Evolutionary conservation across 208 protist genomes (phyloP), one percentile per base, ranked within the genome.

Genomic region (Angomonas ambiguus): DNA sequence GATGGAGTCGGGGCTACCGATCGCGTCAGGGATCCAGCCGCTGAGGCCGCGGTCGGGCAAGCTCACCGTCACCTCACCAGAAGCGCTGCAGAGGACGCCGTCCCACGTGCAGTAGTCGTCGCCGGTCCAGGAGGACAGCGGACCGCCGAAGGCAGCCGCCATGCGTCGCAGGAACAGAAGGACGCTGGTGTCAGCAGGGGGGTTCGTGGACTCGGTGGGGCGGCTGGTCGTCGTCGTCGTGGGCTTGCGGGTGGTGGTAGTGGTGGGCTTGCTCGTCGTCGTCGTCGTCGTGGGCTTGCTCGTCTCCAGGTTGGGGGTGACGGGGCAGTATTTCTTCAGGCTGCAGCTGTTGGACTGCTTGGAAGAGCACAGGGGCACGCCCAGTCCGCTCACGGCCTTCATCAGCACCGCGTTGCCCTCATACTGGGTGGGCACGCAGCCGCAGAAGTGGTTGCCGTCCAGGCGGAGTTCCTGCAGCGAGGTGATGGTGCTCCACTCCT

Each of bases 41-140:
- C 65, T 55, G 1, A 77, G 67, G 22, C 60, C 20, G 60, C 61
- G 51, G 51, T 41, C 58, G 31, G 42, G 48, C 51, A 68, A 53
- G 49, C 56, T 28, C 13, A 73, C 65, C 18, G 51, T 45, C 49
- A 67, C 67, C 28, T 69, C 63, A 49, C 57, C 62, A 45, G 66
- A 64, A 38, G 57, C 58, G 42, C 69, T 51, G 48, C 62, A 78
- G 42, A 57, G 48, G 32, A 78, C 67, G 24, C 64, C 48, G 25
- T n/a, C 33, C 57, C 73, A 71, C 68, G 6, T 51, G 63, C 18
- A 38, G 63, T 53, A 24, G 35, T 45, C 6, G 16, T 58, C 51
- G n/a, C 51, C 51, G 49, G 34, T 38, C 31, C 22, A 42, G 48
- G n/a, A 31, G 42, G 32, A 20, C 41, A 57, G 16, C 60, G 34